Conservation (phyloP, 208 protist genomes). For the Borovskyia barvae region DNA sequence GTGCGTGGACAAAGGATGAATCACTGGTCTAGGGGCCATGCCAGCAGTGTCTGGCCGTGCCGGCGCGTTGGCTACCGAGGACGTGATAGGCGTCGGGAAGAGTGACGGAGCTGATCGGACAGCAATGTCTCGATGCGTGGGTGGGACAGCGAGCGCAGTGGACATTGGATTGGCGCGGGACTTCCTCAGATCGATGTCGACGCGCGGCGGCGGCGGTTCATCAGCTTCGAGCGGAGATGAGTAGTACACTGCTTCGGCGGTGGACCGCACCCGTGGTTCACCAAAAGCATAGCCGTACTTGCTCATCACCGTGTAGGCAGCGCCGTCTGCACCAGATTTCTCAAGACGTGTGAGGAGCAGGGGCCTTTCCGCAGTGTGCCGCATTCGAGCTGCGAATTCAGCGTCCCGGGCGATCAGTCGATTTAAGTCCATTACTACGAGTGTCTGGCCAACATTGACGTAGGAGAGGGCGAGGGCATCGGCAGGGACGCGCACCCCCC, state of each 20-base stretch:
- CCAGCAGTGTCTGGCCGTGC: slow-evolving; percentile 7
- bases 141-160: not conserved
- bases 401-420: slow-evolving; percentile 45
- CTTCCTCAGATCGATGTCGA: slow-evolving; percentile 10
- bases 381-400: slow-evolving; percentile 39
- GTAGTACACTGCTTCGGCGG: too few species aligned
- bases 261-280: not conserved
- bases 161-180: slow-evolving; percentile 16
- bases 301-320: slow-evolving; percentile 18
- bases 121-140: not conserved
- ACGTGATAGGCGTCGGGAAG: not conserved
- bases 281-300: slow-evolving; percentile 11
- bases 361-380: slow-evolving; percentile 47
- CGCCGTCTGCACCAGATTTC: slow-evolving; percentile 7
- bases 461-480: slow-evolving; percentile 29
- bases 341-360: slow-evolving; percentile 38
- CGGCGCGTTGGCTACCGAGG: not conserved
- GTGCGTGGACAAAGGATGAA: slow-evolving; percentile 36
- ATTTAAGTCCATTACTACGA: slow-evolving; percentile 56
- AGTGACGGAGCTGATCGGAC: not conserved
- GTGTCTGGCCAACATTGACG: slow-evolving; percentile 8
- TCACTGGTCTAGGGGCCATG: slow-evolving; percentile 46
- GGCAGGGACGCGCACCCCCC: not conserved
- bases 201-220: not conserved
- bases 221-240: not conserved